Evolutionary conservation across 768 basidiomycete genomes (phyloP).

Genomic region (Leccinum fibrillosum): DNA sequence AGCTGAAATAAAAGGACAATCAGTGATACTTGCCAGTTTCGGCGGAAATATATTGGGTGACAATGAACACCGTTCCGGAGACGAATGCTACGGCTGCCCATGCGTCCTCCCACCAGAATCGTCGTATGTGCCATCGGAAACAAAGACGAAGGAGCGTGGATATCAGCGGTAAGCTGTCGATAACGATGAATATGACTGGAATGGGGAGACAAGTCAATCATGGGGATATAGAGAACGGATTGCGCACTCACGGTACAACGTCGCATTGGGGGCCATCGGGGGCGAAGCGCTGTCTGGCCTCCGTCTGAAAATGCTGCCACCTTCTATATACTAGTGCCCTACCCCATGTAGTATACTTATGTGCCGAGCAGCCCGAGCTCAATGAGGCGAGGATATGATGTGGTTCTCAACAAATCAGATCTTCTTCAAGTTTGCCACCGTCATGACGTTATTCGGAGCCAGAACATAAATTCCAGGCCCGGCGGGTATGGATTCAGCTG

Average conservation of each 20-base stretch:
- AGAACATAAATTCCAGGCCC: too few species aligned
- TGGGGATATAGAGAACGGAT: neutral
- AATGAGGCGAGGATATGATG: neutral
- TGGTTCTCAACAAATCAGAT: neutral
- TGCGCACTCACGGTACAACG: neutral
- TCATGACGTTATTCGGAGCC: too few species aligned
- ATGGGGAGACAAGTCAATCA: neutral
- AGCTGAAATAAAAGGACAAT: neutral
- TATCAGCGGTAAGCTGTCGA: constrained; percentile 2
- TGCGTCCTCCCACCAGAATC: neutral
- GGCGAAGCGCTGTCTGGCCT: neutral
- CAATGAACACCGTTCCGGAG: neutral
- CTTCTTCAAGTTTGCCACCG: too few species aligned
- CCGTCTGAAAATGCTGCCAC: neutral
- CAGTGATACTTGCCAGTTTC: neutral
- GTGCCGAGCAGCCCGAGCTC: neutral
- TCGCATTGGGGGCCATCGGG: neutral
- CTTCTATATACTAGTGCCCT: neutral
- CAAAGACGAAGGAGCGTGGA: constrained; percentile 17
- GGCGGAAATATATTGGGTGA: neutral
- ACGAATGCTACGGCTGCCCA: constrained; percentile 13
- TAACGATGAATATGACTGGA: constrained; percentile 3
- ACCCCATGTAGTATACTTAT: neutral
- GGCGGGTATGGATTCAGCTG: too few species aligned
- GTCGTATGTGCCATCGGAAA: constrained; percentile 12